Evolutionary conservation across 1,139 yeast genomes (phyloP).

Genomic region (Maudiozyma humilis): DNA sequence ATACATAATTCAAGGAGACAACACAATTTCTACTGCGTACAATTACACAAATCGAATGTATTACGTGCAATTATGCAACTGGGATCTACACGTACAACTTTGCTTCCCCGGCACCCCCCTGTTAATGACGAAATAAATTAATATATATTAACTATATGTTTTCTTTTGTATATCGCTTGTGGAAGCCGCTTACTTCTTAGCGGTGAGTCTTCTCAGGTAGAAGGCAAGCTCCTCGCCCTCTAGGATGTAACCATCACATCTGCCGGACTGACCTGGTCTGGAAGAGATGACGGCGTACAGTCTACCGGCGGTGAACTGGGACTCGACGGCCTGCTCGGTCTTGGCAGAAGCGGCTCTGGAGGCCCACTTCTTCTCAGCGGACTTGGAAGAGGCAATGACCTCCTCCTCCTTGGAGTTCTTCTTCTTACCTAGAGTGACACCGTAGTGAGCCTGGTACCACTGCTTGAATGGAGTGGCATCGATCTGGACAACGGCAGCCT

Average conservation of each 20-base stretch:
- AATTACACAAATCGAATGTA: too few relatives aligned
- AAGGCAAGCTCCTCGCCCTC: constrained; percentile 99
- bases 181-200: constrained; percentile 73
- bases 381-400: constrained; percentile 62
- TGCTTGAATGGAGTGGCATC: constrained; percentile 99
- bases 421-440: constrained; percentile 81
- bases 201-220: constrained; percentile 99
- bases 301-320: constrained; percentile 98
- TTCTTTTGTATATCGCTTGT: neutral
- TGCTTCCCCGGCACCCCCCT: too few relatives aligned
- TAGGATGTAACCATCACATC: constrained; percentile 99
- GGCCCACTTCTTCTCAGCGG: constrained; percentile 85
- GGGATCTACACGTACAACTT: too few relatives aligned
- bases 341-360: constrained; percentile 78
- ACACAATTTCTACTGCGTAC: too few relatives aligned
- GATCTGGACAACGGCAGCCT: constrained; percentile 97
- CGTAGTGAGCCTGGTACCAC: constrained; percentile 99
- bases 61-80: too few relatives aligned
- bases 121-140: constrained; percentile 2
- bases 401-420: constrained; percentile 40
- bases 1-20: too few relatives aligned
- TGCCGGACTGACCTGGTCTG: constrained; percentile 99
- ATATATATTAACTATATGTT: constrained; percentile 10
- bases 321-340: constrained; percentile 83
- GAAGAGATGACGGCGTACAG: constrained; percentile 98